A percentile compares a stretch with the other conserved stretches of the same genome.
These are phyloP conservation scores for Leccinum uliginosum DNA, from an alignment of 768 basidiomycete genomes.

Conservation along the genomic window DNA sequence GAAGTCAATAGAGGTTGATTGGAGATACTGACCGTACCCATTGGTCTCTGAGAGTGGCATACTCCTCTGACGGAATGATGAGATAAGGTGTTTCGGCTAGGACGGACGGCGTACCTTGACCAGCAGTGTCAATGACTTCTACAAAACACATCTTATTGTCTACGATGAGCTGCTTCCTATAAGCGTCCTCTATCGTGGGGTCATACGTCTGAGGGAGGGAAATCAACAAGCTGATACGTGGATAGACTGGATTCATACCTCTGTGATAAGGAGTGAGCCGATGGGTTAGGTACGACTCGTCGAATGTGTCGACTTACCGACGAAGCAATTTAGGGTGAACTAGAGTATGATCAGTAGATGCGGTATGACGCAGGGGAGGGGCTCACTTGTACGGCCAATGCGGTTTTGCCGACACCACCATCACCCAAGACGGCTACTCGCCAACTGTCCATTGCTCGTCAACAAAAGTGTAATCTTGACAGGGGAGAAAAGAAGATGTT, in stretches of 20 bases:
- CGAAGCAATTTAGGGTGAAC: slow-evolving; percentile 96
- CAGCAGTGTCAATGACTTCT: slow-evolving; percentile 96
- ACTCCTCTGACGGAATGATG: slow-evolving; percentile 68
- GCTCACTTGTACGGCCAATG: slow-evolving; percentile 87
- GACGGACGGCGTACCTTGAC: slow-evolving; percentile 67
- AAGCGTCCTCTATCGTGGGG: slow-evolving; percentile 98
- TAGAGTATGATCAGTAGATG: slow-evolving; percentile 31
- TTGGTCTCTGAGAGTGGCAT: slow-evolving; percentile 93
- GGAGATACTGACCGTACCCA: slow-evolving; percentile 81
- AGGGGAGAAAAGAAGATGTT: slow-evolving; percentile 18
- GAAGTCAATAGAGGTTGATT: slow-evolving; percentile 3
- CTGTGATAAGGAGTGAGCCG: slow-evolving; percentile 33
- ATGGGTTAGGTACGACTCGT: slow-evolving; percentile 9
- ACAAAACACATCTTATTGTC: slow-evolving; percentile 95
- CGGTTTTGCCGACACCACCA: slow-evolving; percentile 97
- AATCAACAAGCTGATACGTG: slow-evolving; percentile 4
- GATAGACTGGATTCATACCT: slow-evolving; percentile 40
- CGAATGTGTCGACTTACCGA: slow-evolving; percentile 55
- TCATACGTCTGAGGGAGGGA: slow-evolving; percentile 72
- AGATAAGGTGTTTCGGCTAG: slow-evolving; percentile 11
- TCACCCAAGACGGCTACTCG: slow-evolving; percentile 95
- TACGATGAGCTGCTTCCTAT: slow-evolving; percentile 91
- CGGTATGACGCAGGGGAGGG: neutral
- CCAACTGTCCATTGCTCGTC: slow-evolving; percentile 81
- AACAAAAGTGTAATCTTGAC: slow-evolving; percentile 8